Conservation (phyloP, 306 rosid species). For the Pachyrhizus erosus region DNA sequence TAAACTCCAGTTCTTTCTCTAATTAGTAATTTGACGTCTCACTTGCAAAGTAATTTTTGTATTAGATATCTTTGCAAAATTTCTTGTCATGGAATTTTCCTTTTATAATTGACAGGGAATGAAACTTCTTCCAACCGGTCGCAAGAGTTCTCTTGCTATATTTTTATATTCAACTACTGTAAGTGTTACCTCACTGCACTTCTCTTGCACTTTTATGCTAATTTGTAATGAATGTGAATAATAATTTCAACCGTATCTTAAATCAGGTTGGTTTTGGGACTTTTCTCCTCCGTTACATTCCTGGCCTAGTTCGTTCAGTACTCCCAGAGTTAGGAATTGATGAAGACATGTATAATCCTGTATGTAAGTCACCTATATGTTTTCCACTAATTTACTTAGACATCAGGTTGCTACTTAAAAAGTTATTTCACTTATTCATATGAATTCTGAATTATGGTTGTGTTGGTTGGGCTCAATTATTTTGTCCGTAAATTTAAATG, state of each 20-base stretch:
- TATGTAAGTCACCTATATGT: constrained; percentile 74
- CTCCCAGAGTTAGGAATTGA: constrained; percentile 77
- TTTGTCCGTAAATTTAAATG: constrained; percentile 19
- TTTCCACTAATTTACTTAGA: constrained; percentile 44
- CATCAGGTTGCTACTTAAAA: constrained; percentile 18
- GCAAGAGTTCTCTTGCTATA: constrained; percentile 79
- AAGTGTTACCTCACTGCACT: constrained; percentile 48
- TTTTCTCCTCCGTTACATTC: constrained; percentile 78
- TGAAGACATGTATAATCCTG: constrained; percentile 96
- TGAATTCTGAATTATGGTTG: constrained; percentile 35
- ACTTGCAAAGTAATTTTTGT: constrained; percentile 26
- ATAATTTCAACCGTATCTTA: constrained; percentile 40
- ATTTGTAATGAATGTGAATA: constrained; percentile 34
- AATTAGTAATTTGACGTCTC: constrained; percentile 20
- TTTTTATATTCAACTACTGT: constrained; percentile 80
- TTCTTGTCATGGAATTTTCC: constrained; percentile 22
- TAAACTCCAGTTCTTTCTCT: constrained; percentile 1
- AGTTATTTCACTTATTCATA: not conserved
- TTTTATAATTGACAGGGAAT: constrained; percentile 75
- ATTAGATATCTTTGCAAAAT: constrained; percentile 1
- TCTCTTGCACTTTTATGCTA: constrained; percentile 24
- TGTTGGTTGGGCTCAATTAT: constrained; percentile 21
- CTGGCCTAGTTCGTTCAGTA: constrained; percentile 65
- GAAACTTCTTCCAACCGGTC: constrained; percentile 97
- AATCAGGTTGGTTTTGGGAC: constrained; percentile 82